These are phyloP conservation scores for Penicillium glabrum DNA, from an alignment of 2,329 filamentous ascomycete genomes.

Conservation along the genomic window DNA sequence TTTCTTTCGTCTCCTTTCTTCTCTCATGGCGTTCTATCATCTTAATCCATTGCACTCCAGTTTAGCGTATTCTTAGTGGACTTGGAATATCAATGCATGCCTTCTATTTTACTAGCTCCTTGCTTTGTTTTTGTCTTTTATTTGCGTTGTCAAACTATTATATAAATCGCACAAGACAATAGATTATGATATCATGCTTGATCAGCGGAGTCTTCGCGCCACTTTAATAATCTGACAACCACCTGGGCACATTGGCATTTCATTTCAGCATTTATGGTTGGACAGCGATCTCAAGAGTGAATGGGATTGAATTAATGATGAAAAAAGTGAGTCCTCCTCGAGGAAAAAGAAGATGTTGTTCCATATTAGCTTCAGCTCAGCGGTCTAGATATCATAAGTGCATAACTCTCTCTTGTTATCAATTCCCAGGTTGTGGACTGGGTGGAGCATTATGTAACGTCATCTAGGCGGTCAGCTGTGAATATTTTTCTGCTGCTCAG, in stretches of 20 bases:
- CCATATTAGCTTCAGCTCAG: background rate
- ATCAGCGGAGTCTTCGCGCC: no score
- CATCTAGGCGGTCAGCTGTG: constrained; percentile 4
- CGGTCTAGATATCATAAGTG: background rate
- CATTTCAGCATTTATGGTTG: no score
- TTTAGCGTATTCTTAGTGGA: background rate
- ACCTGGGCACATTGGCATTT: no score
- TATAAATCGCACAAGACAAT: no score
- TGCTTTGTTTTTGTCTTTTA: background rate
- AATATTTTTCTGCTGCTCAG: constrained; percentile 24
- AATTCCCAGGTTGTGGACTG: background rate
- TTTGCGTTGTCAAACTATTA: background rate
- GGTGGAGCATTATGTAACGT: constrained; percentile 6
- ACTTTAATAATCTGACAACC: no score
- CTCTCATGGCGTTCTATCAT: background rate
- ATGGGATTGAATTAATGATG: no score
- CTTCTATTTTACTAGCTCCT: background rate
- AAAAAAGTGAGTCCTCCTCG: no score
- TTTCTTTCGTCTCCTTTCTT: background rate
- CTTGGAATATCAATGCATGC: background rate
- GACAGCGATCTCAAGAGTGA: no score
- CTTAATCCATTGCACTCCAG: background rate
- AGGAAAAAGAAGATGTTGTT: no score
- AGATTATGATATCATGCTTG: no score
- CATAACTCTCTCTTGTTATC: no score